Percentiles rank a stretch among this genome's conserved stretches.
phyloP scores from a whole-genome alignment of 1,139 yeast genomes.

The Taphrina wiesneri region DNA sequence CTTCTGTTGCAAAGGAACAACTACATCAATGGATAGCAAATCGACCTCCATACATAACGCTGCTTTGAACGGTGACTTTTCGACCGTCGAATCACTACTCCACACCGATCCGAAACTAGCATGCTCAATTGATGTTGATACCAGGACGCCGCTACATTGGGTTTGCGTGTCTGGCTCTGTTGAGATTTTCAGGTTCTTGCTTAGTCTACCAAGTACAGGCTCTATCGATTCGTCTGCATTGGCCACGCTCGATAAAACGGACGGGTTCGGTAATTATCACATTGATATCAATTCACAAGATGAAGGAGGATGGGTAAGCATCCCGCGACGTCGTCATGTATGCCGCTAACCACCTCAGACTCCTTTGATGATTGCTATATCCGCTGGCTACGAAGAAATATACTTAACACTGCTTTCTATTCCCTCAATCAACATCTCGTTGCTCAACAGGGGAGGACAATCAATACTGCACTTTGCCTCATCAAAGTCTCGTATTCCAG shows the following conservation, averaged over 20 bases:
- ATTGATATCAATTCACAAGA: constrained; percentile 22
- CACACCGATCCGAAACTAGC: constrained; percentile 18
- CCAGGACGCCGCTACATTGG: constrained; percentile 83
- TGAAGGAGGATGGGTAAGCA: constrained; percentile 24
- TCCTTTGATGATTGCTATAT: constrained; percentile 76
- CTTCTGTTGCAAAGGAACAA: background rate
- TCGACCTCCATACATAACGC: constrained; percentile 19
- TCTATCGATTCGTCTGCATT: constrained; percentile 54
- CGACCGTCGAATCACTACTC: constrained; percentile 4
- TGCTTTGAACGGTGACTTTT: constrained; percentile 19
- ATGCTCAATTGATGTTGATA: constrained; percentile 5
- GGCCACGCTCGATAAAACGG: background rate
- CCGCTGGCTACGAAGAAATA: constrained; percentile 63
- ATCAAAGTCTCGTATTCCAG: constrained; percentile 26
- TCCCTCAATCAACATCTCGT: constrained; percentile 53
- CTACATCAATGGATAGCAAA: background rate
- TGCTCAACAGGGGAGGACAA: constrained; percentile 65
- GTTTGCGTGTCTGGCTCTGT: constrained; percentile 68
- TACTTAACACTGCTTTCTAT: constrained; percentile 53
- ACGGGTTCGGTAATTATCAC: constrained; percentile 17
- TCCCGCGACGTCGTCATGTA: constrained; percentile 43
- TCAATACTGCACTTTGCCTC: constrained; percentile 72
- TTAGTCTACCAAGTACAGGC: constrained; percentile 53
- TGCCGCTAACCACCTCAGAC: constrained; percentile 56
- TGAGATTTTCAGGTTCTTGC: constrained; percentile 56